Evolutionary conservation across 2,329 filamentous ascomycete genomes (phyloP), one percentile per base, ranked within the genome.

Genomic region (Ampelomyces quisqualis): DNA sequence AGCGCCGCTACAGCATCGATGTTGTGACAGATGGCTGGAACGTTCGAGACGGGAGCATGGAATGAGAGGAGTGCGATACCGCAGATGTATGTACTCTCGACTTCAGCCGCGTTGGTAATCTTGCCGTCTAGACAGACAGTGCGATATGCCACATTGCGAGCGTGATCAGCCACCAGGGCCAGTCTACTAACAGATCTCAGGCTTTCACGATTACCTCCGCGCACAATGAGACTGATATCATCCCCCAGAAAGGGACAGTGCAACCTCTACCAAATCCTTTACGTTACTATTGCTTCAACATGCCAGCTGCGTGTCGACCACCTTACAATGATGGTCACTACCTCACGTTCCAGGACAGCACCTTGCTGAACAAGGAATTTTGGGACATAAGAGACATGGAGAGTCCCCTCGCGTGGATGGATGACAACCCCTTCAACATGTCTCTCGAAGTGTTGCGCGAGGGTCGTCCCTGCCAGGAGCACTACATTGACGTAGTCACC

Each of bases 1-100:
- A 33, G 20, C 55, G 58, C 15, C 55, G 56, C 7, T 54, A 61
- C 19, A 57, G 48, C n/a, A 29, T 62, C 17, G 58, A 64, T 15
- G 55, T 53, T 11, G 39, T 40, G 10, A 49, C 38, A 7, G 26
- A 22, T n/a, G 20, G 28, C 26, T 43, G 40, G 33, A 17, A 22
- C 14, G 19, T 19, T n/a, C 15, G 2, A 17, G 34, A 29, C 11
- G 18, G 13, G 20, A 40, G 2, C 6, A 18, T 6, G 21, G 22
- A 15, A 3, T 22, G 18, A 7, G n/a, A n/a, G n/a, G n/a, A n/a
- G n/a, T n/a, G n/a, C n/a, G n/a, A n/a, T n/a, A n/a, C n/a, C n/a
- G n/a, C n/a, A n/a, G n/a, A n/a, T n/a, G n/a, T n/a, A n/a, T n/a
- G n/a, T n/a, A n/a, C n/a, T n/a, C n/a, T n/a, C n/a, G n/a, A n/a